Percentiles rank a stretch among this genome's conserved stretches.
These are phyloP conservation scores for Rhodotorula sp. DNA, from an alignment of 1,284 basidiomycete species.

Conservation along the genomic window DNA sequence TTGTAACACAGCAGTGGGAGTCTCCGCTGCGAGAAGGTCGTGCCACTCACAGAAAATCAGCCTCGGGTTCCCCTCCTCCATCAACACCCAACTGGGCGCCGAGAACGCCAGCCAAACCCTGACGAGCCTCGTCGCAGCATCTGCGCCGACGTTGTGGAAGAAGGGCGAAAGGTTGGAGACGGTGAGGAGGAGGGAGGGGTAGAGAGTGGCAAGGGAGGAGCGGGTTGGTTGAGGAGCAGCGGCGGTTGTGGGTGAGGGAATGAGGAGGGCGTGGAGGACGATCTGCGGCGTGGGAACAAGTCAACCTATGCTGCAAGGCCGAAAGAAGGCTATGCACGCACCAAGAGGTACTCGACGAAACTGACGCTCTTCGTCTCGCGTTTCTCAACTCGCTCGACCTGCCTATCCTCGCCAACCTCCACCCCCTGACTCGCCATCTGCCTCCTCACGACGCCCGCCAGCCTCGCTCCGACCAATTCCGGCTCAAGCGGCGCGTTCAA, in stretches of 20 bases:
- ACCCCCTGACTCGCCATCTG: slow-evolving; percentile 67
- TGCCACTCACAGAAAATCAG: slow-evolving; percentile 81
- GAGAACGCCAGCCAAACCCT: slow-evolving; percentile 88
- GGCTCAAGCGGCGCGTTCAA: slow-evolving; percentile 54
- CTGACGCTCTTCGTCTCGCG: slow-evolving; percentile 51
- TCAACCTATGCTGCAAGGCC: slow-evolving; percentile 30
- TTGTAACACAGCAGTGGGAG: too few species aligned
- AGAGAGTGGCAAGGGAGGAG: slow-evolving; percentile 56
- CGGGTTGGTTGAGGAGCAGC: slow-evolving; percentile 45
- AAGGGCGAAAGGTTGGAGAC: slow-evolving; percentile 75
- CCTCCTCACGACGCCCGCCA: slow-evolving; percentile 54
- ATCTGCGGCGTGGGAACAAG: not conserved
- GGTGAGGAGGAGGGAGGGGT: slow-evolving; percentile 74
- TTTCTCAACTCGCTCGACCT: not conserved
- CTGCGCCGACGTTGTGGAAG: slow-evolving; percentile 41
- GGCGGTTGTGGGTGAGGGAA: slow-evolving; percentile 57
- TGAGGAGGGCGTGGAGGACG: slow-evolving; percentile 76
- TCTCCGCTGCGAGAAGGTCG: too few species aligned
- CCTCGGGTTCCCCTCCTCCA: slow-evolving; percentile 89
- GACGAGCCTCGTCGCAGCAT: slow-evolving; percentile 74
- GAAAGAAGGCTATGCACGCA: slow-evolving; percentile 46
- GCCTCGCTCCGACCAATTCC: not conserved
- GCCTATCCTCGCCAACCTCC: not conserved
- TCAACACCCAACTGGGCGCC: slow-evolving; percentile 80
- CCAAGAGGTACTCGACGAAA: slow-evolving; percentile 80